Evolutionary conservation across 2,329 filamentous ascomycete species (phyloP).

Genomic region (Emydomyces testavorans): DNA sequence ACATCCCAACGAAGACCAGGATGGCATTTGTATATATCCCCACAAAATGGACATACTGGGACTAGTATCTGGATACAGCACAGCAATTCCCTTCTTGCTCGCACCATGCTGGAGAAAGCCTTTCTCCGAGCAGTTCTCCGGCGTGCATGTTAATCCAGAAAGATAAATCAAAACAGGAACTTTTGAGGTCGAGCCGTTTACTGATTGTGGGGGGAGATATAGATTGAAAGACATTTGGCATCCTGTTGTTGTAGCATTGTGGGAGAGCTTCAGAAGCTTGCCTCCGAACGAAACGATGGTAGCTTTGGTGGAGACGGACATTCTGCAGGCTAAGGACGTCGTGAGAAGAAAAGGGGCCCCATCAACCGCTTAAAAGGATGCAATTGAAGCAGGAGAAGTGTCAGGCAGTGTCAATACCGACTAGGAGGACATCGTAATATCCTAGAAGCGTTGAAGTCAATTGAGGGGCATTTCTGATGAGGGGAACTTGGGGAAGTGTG

Average conservation of each 20-base stretch:
- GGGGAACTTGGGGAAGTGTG: neutral
- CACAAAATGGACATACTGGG: slow-evolving; percentile 50
- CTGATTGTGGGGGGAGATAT: slow-evolving; percentile 68
- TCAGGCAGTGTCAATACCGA: neutral
- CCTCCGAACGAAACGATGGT: slow-evolving; percentile 88
- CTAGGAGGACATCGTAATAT: neutral
- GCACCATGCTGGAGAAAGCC: slow-evolving; percentile 88
- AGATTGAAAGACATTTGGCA: slow-evolving; percentile 90
- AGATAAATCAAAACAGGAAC: slow-evolving; percentile 86
- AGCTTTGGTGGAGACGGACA: slow-evolving; percentile 81
- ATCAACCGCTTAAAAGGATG: neutral
- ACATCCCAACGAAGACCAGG: neutral
- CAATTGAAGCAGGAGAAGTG: neutral
- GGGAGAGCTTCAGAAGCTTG: slow-evolving; percentile 85
- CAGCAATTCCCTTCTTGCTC: slow-evolving; percentile 68
- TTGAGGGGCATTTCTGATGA: slow-evolving; percentile 4
- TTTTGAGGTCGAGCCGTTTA: slow-evolving; percentile 42
- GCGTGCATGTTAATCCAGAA: slow-evolving; percentile 87
- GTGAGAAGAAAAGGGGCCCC: neutral
- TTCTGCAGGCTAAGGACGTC: slow-evolving; percentile 27
- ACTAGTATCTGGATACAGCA: slow-evolving; percentile 90
- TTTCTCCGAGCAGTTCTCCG: slow-evolving; percentile 63
- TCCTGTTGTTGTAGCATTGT: slow-evolving; percentile 64
- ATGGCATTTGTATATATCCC: neutral
- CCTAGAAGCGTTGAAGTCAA: neutral